Percentiles rank a stretch among this genome's conserved stretches.
Evolutionary conservation across 2,329 filamentous ascomycete genomes (phyloP).

Genomic region (Cladosporium velox): DNA sequence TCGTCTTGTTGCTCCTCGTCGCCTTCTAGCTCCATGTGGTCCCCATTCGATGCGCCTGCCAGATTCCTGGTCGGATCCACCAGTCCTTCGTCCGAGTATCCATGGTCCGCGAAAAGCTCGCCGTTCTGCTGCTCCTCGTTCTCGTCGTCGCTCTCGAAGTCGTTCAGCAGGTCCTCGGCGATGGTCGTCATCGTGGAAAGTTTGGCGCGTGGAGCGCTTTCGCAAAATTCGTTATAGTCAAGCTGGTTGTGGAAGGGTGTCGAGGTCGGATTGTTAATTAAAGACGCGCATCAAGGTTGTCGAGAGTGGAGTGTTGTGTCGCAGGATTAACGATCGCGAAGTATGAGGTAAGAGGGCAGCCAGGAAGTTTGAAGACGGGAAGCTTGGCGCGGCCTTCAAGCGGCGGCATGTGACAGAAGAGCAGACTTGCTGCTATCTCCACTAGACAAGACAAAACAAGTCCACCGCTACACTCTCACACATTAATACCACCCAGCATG

Average conservation of each 20-base stretch:
- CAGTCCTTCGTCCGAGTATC: conserved; percentile 23
- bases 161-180: conserved; percentile 88
- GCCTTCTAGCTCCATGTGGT: conserved; percentile 39
- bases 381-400: conserved; percentile 12
- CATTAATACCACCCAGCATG: conserved; percentile 59
- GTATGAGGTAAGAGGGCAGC: conserved; percentile 16
- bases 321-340: not conserved
- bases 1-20: conserved; percentile 63
- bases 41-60: conserved; percentile 10
- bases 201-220: conserved; percentile 10
- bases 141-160: conserved; percentile 83
- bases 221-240: not conserved
- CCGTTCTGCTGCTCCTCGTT: conserved; percentile 50
- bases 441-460: not conserved
- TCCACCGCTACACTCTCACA: not conserved
- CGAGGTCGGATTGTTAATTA: not conserved
- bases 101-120: conserved; percentile 50
- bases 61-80: conserved; percentile 34
- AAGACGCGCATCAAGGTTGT: not conserved
- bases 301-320: not conserved
- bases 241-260: not conserved
- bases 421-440: conserved; percentile 2
- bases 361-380: conserved; percentile 12
- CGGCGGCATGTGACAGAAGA: conserved; percentile 13
- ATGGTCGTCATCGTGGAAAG: conserved; percentile 73